Evolutionary conservation across 306 rosid genomes (phyloP).

Genomic region (Sphenostylis stenocarpa): DNA sequence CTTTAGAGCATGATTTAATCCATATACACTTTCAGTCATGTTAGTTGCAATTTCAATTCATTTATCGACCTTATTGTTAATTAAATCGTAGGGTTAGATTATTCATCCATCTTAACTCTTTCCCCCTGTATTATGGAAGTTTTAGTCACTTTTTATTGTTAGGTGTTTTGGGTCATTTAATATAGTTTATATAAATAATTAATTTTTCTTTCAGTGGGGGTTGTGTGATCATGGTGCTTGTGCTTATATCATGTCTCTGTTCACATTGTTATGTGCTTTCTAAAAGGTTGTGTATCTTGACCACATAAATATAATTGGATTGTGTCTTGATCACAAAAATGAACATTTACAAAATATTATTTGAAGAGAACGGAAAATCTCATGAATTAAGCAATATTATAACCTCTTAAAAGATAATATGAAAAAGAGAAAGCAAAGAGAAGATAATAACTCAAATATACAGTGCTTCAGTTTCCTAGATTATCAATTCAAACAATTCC

Average conservation of each 20-base stretch:
- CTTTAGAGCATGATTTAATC: neutral
- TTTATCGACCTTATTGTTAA: neutral
- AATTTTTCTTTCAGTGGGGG: neutral
- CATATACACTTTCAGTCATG: neutral
- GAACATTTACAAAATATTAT: neutral
- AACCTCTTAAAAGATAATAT: neutral
- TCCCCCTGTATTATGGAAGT: neutral
- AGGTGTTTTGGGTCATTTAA: neutral
- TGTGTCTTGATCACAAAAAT: neutral
- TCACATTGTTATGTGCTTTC: neutral
- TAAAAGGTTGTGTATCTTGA: neutral
- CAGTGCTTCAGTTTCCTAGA: neutral
- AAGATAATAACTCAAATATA: neutral
- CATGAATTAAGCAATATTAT: neutral
- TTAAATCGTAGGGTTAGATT: neutral
- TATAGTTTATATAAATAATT: too few species aligned
- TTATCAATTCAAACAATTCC: neutral
- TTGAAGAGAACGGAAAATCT: neutral
- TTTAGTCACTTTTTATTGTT: neutral
- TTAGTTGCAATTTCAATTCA: neutral
- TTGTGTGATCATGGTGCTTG: neutral
- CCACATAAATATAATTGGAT: neutral
- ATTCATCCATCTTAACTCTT: neutral
- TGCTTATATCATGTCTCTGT: neutral
- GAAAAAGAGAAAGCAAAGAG: neutral